These are phyloP conservation scores for Tephrocybe sp. DNA, from an alignment of 768 basidiomycete genomes.

Conservation along the genomic window DNA sequence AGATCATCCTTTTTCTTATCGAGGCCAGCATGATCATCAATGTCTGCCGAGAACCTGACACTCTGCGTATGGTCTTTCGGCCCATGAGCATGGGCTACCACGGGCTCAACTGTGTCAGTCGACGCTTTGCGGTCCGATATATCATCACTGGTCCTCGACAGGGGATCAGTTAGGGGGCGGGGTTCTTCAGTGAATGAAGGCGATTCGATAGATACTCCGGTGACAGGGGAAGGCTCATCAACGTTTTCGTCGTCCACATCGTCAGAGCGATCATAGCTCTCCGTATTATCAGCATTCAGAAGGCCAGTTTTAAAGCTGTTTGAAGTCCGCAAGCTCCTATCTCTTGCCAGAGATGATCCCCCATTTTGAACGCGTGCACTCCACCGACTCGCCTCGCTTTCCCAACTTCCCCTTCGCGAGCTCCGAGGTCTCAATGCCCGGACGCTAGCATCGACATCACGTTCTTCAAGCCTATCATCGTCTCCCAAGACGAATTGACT, in stretches of 20 bases:
- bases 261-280: conserved; percentile 24
- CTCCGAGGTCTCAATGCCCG: conserved; percentile 86
- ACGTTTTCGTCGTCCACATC: conserved; percentile 26
- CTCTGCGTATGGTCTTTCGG: conserved; percentile 3
- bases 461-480: conserved; percentile 61
- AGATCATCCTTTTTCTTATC: neutral
- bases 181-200: conserved; percentile 7
- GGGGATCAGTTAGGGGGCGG: neutral
- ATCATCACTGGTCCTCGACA: conserved; percentile 2
- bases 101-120: conserved; percentile 14
- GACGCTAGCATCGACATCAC: conserved; percentile 85
- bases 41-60: conserved; percentile 1
- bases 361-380: conserved; percentile 65
- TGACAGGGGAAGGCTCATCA: neutral
- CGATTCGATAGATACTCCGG: conserved; percentile 7
- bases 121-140: conserved; percentile 9
- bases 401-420: conserved; percentile 89
- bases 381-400: conserved; percentile 87
- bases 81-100: neutral
- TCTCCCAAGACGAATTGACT: conserved; percentile 69
- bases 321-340: conserved; percentile 60
- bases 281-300: conserved; percentile 49
- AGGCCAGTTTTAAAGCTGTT: conserved; percentile 62
- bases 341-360: conserved; percentile 46
- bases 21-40: neutral